Percentiles rank a stretch among this genome's conserved stretches.
phyloP scores from a whole-genome alignment of 139 green algal species.

The Chlorella vulgaris region DNA sequence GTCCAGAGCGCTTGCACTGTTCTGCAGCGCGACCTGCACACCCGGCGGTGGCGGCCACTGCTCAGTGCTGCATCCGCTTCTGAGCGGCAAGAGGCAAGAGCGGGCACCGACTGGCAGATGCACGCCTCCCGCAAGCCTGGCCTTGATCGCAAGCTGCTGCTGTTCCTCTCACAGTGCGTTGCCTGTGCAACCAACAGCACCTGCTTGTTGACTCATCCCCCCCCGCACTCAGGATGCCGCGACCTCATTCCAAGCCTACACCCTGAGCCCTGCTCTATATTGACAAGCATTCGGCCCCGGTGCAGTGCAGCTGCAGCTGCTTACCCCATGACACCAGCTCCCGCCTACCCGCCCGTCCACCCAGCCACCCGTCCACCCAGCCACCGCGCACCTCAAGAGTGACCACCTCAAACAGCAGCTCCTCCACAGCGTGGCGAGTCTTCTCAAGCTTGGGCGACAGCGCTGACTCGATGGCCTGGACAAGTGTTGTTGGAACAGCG shows the following conservation, averaged over 20 bases:
- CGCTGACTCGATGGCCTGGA: slow-evolving; percentile 62
- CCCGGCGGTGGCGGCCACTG: background rate
- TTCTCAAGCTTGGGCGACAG: slow-evolving; percentile 85
- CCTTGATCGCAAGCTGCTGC: too few species aligned
- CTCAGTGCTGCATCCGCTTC: too few species aligned
- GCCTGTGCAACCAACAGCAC: too few species aligned
- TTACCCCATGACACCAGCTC: too few species aligned
- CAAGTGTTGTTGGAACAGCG: background rate
- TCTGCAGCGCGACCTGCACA: slow-evolving; percentile 54
- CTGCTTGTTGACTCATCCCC: too few species aligned
- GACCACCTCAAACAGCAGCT: slow-evolving; percentile 78
- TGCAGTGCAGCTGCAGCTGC: too few species aligned
- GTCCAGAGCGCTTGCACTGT: slow-evolving; percentile 60
- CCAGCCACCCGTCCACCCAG: background rate
- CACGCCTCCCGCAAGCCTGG: too few species aligned
- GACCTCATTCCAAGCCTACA: too few species aligned
- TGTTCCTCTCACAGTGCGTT: too few species aligned
- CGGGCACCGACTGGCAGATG: background rate
- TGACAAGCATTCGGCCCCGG: too few species aligned
- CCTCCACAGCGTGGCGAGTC: slow-evolving; percentile 63
- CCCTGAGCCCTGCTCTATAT: too few species aligned
- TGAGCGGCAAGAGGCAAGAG: background rate
- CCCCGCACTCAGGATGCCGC: too few species aligned
- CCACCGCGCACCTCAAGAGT: slow-evolving; percentile 69
- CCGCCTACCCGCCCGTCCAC: background rate